Evolutionary conservation across 768 basidiomycete genomes (phyloP).

Genomic region (Psilocybe tampanensis): DNA sequence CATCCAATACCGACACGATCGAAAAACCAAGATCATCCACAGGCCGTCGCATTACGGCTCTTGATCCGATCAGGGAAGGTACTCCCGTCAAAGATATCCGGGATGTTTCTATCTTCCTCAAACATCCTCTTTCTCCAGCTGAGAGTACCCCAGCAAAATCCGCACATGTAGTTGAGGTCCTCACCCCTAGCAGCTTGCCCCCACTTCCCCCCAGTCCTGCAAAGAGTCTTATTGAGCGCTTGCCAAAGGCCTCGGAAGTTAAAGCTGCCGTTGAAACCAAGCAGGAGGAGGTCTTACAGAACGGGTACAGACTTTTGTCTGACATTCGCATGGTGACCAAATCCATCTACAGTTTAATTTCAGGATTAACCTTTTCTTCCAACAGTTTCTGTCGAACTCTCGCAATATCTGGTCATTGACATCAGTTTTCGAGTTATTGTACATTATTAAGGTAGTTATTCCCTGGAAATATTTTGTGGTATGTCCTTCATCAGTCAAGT

Average conservation of each 20-base stretch:
- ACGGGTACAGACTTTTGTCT: slow-evolving; percentile 37
- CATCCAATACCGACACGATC: slow-evolving; percentile 4
- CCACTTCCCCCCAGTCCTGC: slow-evolving; percentile 34
- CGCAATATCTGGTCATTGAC: slow-evolving; percentile 62
- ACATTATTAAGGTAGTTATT: slow-evolving; percentile 51
- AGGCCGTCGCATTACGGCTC: slow-evolving; percentile 29
- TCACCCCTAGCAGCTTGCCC: slow-evolving; percentile 41
- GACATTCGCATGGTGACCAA: slow-evolving; percentile 38
- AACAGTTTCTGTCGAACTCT: slow-evolving; percentile 66
- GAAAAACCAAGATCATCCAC: slow-evolving; percentile 26
- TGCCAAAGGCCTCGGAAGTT: slow-evolving; percentile 31
- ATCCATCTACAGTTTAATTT: slow-evolving; percentile 1
- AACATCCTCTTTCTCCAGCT: slow-evolving; percentile 44
- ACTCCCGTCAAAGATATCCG: slow-evolving; percentile 53
- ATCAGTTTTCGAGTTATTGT: slow-evolving; percentile 53
- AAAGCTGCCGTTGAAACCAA: slow-evolving; percentile 34
- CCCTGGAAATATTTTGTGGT: slow-evolving; percentile 56
- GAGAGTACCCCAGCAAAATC: slow-evolving; percentile 28
- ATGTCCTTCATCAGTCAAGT: slow-evolving; percentile 16
- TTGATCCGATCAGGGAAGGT: slow-evolving; percentile 45
- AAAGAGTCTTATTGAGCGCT: slow-evolving; percentile 39
- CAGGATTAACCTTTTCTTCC: slow-evolving; percentile 1
- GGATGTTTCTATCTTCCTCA: slow-evolving; percentile 56
- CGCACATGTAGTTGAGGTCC: slow-evolving; percentile 20
- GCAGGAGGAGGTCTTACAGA: slow-evolving; percentile 37